Evolutionary conservation across 2,329 filamentous ascomycete species (phyloP), one percentile per base, ranked within the genome.

Genomic region (Cladosporium phlei): DNA sequence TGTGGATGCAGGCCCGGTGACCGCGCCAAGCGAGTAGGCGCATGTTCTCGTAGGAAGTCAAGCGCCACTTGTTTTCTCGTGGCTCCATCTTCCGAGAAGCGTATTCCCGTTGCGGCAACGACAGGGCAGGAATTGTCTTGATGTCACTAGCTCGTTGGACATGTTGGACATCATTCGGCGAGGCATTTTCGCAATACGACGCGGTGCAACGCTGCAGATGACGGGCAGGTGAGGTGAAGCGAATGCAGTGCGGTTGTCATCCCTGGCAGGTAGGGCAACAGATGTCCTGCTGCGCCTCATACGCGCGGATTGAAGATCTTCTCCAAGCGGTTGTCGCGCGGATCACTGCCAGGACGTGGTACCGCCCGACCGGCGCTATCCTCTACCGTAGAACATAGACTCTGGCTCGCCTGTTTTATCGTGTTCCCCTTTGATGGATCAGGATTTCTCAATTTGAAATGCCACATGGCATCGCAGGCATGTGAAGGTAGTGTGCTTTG

Each of bases 251-350:
- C n/a, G n/a, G n/a, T n/a, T n/a, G n/a, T n/a, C n/a, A n/a, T n/a
- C n/a, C n/a, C n/a, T n/a, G n/a, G n/a, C n/a, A n/a, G n/a, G n/a
- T n/a, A n/a, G n/a, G n/a, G n/a, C n/a, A n/a, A n/a, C n/a, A n/a
- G n/a, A n/a, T n/a, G n/a, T n/a, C 25, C 12, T 45, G 42, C 42
- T 45, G 42, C 42, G 42, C 42, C 42, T 33, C 42, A 16, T 24
- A 45, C 42, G 42, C 42, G 42, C 42, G 42, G 42, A 21, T 29
- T 24, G 24, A 19, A 21, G 42, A 45, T 45, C 42, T 37, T 21
- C 32, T 29, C 32, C 21, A 16, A 37, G 32, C 24, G 16, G 4
- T 44, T 37, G 25, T 45, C 28, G 42, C 32, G 42, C 42, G 32
- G 42, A 45, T 45, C 42, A 22, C 32, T 45, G 32, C 32, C 16